Conservation (phyloP, 108 stramenopile genomes). For the Mediolabrus comicus region DNA sequence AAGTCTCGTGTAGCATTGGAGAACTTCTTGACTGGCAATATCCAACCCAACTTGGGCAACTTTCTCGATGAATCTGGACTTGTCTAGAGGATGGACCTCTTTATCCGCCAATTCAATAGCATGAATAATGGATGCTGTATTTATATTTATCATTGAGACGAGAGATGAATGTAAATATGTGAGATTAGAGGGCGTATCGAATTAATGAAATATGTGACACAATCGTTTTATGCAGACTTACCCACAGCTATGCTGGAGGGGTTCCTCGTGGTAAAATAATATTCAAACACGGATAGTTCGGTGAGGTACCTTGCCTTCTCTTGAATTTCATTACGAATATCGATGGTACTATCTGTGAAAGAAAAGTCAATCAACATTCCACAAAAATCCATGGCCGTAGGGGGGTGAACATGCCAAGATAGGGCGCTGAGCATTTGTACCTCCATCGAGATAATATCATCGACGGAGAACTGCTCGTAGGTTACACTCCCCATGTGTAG, state of each 20-base stretch:
- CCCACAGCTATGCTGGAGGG: slow-evolving; percentile 37
- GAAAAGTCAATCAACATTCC: slow-evolving; percentile 48
- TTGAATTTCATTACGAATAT: slow-evolving; percentile 16
- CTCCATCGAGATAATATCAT: slow-evolving; percentile 44
- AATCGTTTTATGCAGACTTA: no score
- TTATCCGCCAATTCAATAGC: neutral
- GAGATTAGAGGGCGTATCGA: no score
- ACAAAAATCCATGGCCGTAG: slow-evolving; percentile 49
- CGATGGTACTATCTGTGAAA: slow-evolving; percentile 10
- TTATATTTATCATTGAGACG: no score
- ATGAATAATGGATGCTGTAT: neutral
- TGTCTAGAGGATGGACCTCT: neutral
- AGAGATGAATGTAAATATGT: no score
- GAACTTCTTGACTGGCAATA: neutral
- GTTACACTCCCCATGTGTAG: slow-evolving; percentile 43
- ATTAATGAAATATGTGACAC: no score
- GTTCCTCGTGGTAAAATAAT: slow-evolving; percentile 50
- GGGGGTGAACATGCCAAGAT: slow-evolving; percentile 55
- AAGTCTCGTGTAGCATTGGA: neutral
- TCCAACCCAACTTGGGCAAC: neutral
- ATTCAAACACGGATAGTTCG: slow-evolving; percentile 62
- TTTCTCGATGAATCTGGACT: neutral
- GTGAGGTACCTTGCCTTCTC: slow-evolving; percentile 52
- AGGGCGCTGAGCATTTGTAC: slow-evolving; percentile 42
- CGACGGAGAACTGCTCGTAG: neutral